Conservation (phyloP, 805 yeast species). For the Starmerella floricola region DNA sequence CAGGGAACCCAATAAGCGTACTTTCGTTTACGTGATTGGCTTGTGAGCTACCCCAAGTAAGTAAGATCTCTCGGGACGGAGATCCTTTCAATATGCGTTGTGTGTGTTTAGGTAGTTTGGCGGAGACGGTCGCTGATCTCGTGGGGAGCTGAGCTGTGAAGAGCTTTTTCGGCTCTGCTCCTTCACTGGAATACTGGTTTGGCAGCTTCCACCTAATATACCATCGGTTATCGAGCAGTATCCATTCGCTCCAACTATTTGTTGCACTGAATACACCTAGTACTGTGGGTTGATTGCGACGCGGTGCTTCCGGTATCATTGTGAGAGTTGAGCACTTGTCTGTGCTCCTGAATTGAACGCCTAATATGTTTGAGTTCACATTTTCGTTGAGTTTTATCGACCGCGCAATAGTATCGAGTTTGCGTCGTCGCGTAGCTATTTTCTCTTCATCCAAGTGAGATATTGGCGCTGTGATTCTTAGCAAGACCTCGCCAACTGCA, state of each 20-base stretch:
- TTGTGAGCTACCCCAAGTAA: too few relatives aligned
- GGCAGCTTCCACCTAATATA: slow-evolving; percentile 20
- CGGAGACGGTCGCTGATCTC: too few relatives aligned
- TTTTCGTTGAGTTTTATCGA: neutral
- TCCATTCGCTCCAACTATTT: slow-evolving; percentile 18
- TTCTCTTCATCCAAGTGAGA: slow-evolving; percentile 14
- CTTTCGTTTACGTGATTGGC: too few relatives aligned
- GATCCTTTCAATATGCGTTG: too few relatives aligned
- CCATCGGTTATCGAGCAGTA: slow-evolving; percentile 19
- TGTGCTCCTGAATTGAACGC: neutral
- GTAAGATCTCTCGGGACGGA: too few relatives aligned
- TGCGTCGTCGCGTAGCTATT: slow-evolving; percentile 11
- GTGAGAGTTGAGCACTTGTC: neutral
- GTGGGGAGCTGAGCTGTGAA: too few relatives aligned
- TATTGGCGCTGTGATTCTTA: slow-evolving; percentile 12
- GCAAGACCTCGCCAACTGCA: slow-evolving; percentile 10
- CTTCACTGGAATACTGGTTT: neutral
- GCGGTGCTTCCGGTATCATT: slow-evolving; percentile 8
- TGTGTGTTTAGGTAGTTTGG: too few relatives aligned
- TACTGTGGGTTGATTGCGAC: neutral
- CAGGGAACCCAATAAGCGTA: slow-evolving; percentile 22
- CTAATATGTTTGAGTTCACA: neutral
- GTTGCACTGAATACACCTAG: slow-evolving; percentile 8
- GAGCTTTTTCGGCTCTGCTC: too few relatives aligned
- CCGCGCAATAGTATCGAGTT: neutral